phyloP scores from a whole-genome alignment of 495 filamentous ascomycete genomes.

The Xylaria flabelliformis region DNA sequence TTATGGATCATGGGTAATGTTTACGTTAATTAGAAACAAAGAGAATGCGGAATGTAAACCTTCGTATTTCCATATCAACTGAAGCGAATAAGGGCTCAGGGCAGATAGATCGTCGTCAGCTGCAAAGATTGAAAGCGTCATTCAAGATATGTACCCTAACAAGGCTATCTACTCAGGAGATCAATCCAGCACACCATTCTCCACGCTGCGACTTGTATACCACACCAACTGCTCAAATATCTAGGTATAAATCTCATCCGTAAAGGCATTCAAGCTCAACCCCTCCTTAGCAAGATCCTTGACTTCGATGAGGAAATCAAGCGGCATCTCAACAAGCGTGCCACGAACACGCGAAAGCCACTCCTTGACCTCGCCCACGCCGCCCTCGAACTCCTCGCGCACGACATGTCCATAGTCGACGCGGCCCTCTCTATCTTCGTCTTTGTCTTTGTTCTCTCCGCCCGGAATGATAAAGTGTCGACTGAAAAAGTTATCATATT shows the following conservation, averaged over 20 bases:
- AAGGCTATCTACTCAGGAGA: not conserved
- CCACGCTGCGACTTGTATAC: not conserved
- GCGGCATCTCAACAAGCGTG: constrained; percentile 88
- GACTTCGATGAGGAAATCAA: constrained; percentile 82
- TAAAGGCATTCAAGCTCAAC: constrained; percentile 77
- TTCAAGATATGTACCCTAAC: not conserved
- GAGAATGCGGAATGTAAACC: too few relatives aligned
- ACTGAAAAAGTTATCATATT: constrained; percentile 82
- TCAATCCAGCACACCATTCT: not conserved
- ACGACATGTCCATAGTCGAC: constrained; percentile 87
- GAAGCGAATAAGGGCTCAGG: not conserved
- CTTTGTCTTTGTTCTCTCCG: constrained; percentile 39
- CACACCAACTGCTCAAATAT: not conserved
- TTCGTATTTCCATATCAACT: too few relatives aligned
- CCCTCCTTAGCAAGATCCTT: constrained; percentile 90
- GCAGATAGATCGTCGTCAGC: not conserved
- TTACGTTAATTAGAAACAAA: too few relatives aligned
- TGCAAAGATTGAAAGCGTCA: not conserved
- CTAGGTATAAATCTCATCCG: constrained; percentile 83
- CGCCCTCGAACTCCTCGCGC: constrained; percentile 71
- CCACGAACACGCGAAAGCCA: constrained; percentile 76
- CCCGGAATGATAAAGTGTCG: constrained; percentile 70
- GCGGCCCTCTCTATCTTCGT: constrained; percentile 44
- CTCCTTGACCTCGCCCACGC: constrained; percentile 81
- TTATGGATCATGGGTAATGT: too few relatives aligned